Base-by-base conservation (phyloP, 208 protist species). In the Leishmania turanica region DNA sequence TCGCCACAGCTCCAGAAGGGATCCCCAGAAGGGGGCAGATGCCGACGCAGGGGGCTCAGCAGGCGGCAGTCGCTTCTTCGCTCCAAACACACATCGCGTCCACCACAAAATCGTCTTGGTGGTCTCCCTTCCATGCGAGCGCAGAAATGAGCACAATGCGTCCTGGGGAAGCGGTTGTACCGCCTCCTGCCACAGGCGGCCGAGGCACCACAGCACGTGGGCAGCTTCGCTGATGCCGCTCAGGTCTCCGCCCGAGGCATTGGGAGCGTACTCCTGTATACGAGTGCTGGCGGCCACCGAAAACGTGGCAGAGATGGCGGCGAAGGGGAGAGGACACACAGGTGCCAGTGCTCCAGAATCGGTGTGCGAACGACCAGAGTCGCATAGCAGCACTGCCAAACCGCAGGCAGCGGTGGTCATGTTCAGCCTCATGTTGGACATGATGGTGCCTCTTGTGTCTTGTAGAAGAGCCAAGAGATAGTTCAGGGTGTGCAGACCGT, bases 141-240 rank as follows among this genome's bases (percentile, higher is more conserved):
- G 51, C 42, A 84, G 9, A 27, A 84, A 49, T 4, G 42, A 34
- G 54, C 56, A 69, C n/a, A 84, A 54, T 0, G 34, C 58, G 42
- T 79, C 66, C 17, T 79, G 68, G 7, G 80, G 75, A 62, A 80
- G 56, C 6, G 75, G 31, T 47, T 69, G 66, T 37, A 75, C 69
- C 2, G 68, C 54, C 24, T 71, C 56, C 9, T 79, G 68, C 80
- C 80, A 84, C 58, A 84, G 75, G 21, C 80, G 80, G 21, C 80
- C 80, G 2, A 84, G 54, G 56, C 80, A 84, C 80, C 80, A 84
- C 74, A 84, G 69, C 24, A 84, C 45, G 34, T 79, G 74, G 24
- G 56, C 49, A 17, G 75, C 80, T 49, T 84, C 80, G 68, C 62
- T 60, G 60, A 84, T 47, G 42, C 80, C 80, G 34, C 17, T n/a